phyloP scores from a whole-genome alignment of 345 rosid species.

The Odontarrhena argentea region DNA sequence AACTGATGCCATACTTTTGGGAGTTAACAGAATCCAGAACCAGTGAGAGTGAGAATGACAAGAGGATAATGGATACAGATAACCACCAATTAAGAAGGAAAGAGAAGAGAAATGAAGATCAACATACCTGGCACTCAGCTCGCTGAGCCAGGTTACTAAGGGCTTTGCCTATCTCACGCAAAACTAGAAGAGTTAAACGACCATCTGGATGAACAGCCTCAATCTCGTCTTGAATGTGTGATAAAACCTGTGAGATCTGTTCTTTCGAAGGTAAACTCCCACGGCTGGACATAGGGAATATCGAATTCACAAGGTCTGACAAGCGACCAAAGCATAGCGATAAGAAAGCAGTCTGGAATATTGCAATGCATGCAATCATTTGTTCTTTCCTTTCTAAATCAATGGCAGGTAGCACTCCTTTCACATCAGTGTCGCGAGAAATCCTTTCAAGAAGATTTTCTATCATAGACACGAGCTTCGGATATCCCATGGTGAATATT shows the following conservation, averaged over 20 bases:
- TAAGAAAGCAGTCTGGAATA: constrained; percentile 92
- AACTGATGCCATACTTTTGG: not conserved
- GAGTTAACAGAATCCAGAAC: constrained; percentile 1
- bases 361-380: constrained; percentile 76
- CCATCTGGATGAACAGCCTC: constrained; percentile 92
- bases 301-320: constrained; percentile 84
- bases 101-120: not conserved
- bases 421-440: constrained; percentile 76
- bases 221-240: constrained; percentile 90
- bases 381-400: constrained; percentile 72
- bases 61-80: not conserved
- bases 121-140: constrained; percentile 88
- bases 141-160: constrained; percentile 76
- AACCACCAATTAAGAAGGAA: constrained; percentile 9
- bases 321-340: constrained; percentile 73
- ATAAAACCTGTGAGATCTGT: constrained; percentile 72
- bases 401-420: constrained; percentile 89
- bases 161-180: constrained; percentile 86
- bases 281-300: constrained; percentile 90
- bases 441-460: constrained; percentile 91
- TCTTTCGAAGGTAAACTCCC: constrained; percentile 94
- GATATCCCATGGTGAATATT: constrained; percentile 86
- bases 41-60: not conserved
- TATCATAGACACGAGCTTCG: constrained; percentile 80
- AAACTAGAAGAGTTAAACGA: constrained; percentile 85